Evolutionary conservation across 1,139 yeast genomes (phyloP).

Genomic region (Schwanniomyces etchellsii): DNA sequence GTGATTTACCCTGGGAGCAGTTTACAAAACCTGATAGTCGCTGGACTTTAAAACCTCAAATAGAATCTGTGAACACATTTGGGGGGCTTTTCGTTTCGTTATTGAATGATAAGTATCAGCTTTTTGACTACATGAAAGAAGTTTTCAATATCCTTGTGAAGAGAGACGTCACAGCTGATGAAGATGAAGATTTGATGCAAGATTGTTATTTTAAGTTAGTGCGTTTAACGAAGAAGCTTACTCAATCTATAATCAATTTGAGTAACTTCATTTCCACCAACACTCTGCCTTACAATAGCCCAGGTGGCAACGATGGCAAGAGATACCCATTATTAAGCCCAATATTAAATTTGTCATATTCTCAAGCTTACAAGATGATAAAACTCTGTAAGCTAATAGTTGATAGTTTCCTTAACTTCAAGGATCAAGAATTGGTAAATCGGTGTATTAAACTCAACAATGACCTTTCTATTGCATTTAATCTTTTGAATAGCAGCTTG

Average conservation of each 20-base stretch:
- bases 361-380: conserved; percentile 31
- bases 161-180: conserved; percentile 14
- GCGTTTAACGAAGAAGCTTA: conserved; percentile 36
- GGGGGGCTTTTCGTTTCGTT: not conserved
- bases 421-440: conserved; percentile 20
- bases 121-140: conserved; percentile 26
- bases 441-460: conserved; percentile 31
- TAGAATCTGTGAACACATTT: not conserved
- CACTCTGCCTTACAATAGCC: conserved; percentile 1
- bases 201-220: conserved; percentile 45
- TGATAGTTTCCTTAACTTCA: conserved; percentile 22
- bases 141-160: conserved; percentile 14
- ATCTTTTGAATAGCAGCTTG: conserved; percentile 26
- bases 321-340: conserved; percentile 22
- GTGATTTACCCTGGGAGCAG: conserved; percentile 1
- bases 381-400: conserved; percentile 31
- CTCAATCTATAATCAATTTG: conserved; percentile 32
- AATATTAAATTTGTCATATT: conserved; percentile 27
- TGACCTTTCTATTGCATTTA: conserved; percentile 33
- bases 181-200: conserved; percentile 36
- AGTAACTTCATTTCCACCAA: conserved; percentile 8
- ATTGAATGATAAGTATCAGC: conserved; percentile 17
- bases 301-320: conserved; percentile 1
- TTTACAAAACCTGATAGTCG: not conserved
- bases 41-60: not conserved